These are phyloP conservation scores for Monosporascus cannonballus DNA, from an alignment of 2,329 filamentous ascomycete species.

Conservation along the genomic window DNA sequence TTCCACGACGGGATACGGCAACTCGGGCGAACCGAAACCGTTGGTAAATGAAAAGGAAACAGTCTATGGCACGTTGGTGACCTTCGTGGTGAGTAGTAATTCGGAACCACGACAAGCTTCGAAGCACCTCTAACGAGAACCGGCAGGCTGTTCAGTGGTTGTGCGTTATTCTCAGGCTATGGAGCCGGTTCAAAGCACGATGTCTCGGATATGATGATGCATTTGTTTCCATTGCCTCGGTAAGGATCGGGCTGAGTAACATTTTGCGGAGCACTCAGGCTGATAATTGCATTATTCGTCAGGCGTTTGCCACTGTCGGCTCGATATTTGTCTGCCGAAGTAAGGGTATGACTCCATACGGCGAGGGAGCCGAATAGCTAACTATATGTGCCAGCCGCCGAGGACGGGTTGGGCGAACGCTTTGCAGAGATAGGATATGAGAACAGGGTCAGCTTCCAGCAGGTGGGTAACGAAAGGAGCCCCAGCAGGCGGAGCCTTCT, in stretches of 20 bases:
- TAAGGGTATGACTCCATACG: constrained; percentile 4
- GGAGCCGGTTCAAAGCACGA: constrained; percentile 20
- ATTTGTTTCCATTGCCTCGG: constrained; percentile 27
- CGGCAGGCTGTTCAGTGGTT: constrained; percentile 19
- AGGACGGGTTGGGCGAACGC: constrained; percentile 25
- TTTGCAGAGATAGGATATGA: constrained; percentile 11
- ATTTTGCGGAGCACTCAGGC: no score
- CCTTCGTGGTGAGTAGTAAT: constrained; percentile 16
- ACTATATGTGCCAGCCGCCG: constrained; percentile 6
- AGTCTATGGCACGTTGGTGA: constrained; percentile 15
- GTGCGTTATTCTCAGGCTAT: constrained; percentile 22
- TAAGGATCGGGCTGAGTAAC: constrained; percentile 8
- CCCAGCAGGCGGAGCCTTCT: constrained; percentile 3
- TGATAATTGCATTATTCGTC: background rate
- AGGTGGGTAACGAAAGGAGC: constrained; percentile 9
- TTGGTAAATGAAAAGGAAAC: constrained; percentile 14
- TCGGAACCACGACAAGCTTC: background rate
- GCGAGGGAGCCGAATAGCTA: constrained; percentile 1
- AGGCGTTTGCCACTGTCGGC: constrained; percentile 21
- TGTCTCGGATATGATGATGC: constrained; percentile 30
- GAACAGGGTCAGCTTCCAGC: constrained; percentile 17
- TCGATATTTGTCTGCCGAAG: constrained; percentile 16
- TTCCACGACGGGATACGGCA: constrained; percentile 20
- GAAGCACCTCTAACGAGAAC: constrained; percentile 1
- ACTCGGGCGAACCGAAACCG: constrained; percentile 16